These are phyloP conservation scores for Fistulinella prunicolor DNA, from an alignment of 768 basidiomycete species.

Conservation along the genomic window DNA sequence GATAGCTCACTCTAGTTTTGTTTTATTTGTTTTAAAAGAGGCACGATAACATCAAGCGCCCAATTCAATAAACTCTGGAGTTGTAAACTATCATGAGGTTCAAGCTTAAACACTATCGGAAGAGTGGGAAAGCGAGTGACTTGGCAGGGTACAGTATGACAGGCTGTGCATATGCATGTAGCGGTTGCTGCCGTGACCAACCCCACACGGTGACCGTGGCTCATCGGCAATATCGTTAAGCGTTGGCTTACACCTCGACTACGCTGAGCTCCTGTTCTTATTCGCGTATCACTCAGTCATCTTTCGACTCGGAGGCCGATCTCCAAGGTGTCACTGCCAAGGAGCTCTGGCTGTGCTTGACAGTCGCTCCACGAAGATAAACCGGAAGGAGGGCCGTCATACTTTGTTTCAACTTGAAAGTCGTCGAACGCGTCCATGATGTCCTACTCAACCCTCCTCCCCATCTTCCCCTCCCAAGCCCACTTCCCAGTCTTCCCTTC, in stretches of 20 bases:
- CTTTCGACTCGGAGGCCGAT: neutral
- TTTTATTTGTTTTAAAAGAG: too few relatives aligned
- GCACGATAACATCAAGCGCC: too few relatives aligned
- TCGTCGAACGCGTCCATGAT: slow-evolving; percentile 13
- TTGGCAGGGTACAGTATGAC: too few relatives aligned
- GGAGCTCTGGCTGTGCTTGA: slow-evolving; percentile 4
- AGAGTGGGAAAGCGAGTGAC: too few relatives aligned
- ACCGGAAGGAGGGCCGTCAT: slow-evolving; percentile 13
- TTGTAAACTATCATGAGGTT: too few relatives aligned
- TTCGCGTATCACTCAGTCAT: neutral
- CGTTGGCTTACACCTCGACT: neutral
- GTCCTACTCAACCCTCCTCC: slow-evolving; percentile 31
- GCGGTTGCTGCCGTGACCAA: too few relatives aligned
- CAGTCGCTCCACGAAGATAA: slow-evolving; percentile 18
- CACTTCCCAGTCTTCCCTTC: slow-evolving; percentile 20
- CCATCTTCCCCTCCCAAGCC: slow-evolving; percentile 16
- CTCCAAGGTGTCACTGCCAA: neutral
- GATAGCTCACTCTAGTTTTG: neutral
- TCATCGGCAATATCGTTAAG: too few relatives aligned
- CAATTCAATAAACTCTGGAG: too few relatives aligned
- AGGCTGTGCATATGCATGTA: neutral
- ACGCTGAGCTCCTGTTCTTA: neutral
- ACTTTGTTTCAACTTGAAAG: neutral
- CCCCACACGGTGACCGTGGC: too few relatives aligned
- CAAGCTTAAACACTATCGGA: too few relatives aligned